Conservation (phyloP, 805 yeast genomes). For the Zygosaccharomyces lentus region DNA sequence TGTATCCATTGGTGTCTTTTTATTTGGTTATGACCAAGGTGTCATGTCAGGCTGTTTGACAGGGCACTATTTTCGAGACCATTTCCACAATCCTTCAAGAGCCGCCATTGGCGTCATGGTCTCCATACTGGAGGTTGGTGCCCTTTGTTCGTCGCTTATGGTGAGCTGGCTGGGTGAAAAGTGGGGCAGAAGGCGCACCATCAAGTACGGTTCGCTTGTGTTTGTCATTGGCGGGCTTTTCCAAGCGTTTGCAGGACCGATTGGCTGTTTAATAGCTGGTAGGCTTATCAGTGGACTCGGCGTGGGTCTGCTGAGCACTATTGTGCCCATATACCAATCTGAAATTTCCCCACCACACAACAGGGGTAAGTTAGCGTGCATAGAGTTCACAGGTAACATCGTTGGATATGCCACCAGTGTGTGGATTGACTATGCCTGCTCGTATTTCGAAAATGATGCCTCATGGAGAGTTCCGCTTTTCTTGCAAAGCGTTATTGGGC, state of each 20-base stretch:
- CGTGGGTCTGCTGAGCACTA: conserved; percentile 76
- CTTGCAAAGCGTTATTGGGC: conserved; percentile 71
- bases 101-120: conserved; percentile 80
- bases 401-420: conserved; percentile 77
- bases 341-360: conserved; percentile 83
- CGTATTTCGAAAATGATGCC: conserved; percentile 53
- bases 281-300: conserved; percentile 81
- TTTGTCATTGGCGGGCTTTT: conserved; percentile 76
- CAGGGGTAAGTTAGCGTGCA: conserved; percentile 79
- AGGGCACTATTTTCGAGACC: conserved; percentile 61
- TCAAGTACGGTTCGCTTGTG: conserved; percentile 70
- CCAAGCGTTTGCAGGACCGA: conserved; percentile 57
- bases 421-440: conserved; percentile 78
- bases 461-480: conserved; percentile 80
- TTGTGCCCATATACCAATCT: conserved; percentile 83
- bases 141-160: conserved; percentile 69
- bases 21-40: conserved; percentile 84
- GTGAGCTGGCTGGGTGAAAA: conserved; percentile 76
- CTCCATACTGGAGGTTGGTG: conserved; percentile 85
- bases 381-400: conserved; percentile 83
- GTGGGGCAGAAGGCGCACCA: conserved; percentile 75
- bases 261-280: conserved; percentile 62
- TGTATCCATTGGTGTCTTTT: conserved; percentile 47
- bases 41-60: conserved; percentile 86
- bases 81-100: conserved; percentile 69